Evolutionary conservation across 352 stramenopile genomes (phyloP), one percentile per base, ranked within the genome.

Genomic region (Phytopythium delawarense): DNA sequence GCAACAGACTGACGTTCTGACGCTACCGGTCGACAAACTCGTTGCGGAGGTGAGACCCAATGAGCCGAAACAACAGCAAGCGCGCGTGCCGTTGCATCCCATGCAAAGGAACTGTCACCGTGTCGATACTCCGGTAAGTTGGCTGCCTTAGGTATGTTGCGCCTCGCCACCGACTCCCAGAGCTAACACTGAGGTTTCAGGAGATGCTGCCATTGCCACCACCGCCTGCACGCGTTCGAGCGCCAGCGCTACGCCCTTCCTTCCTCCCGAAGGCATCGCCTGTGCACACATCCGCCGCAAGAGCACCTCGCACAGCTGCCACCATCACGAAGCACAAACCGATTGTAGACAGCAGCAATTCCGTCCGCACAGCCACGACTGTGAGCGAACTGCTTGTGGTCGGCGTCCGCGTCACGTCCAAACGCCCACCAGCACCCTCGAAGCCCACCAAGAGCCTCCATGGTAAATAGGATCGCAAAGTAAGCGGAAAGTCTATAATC

Each of bases 241-340:
- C 52, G 2, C 52, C 34, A 18, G 52, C 52, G 5, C 35, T 59
- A 6, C 52, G 34, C 2, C 52, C 52, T 8, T 59, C 32, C 7
- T 59, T 59, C 20, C 34, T 34, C 15, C 34, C 35, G 23, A 59
- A 59, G 34, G 21, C 49, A 21, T 44, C 50, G 44, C 13, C 49
- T 1, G 28, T 28, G 15, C 6, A 6, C 50, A 4, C 16, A 57
- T 18, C 50, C 50, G 7, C 4, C 28, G 45, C 11, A 28, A 42
- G 16, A 44, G 49, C 49, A n/a, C 18, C 42, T 18, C n/a, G 18
- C 42, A 48, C 45, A 28, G 21, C 9, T 16, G 16, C n/a, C 8
- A 3, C 11, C 45, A 32, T 20, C 7, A 15, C 45, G 4, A 51
- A 51, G 45, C n/a, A 18, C n/a, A 51, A 18, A n/a, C 45, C 21